Evolutionary conservation across 176 grass and related monocot species (phyloP), one percentile per base, ranked within the genome.

Genomic region (Aegilops sharonensis): DNA sequence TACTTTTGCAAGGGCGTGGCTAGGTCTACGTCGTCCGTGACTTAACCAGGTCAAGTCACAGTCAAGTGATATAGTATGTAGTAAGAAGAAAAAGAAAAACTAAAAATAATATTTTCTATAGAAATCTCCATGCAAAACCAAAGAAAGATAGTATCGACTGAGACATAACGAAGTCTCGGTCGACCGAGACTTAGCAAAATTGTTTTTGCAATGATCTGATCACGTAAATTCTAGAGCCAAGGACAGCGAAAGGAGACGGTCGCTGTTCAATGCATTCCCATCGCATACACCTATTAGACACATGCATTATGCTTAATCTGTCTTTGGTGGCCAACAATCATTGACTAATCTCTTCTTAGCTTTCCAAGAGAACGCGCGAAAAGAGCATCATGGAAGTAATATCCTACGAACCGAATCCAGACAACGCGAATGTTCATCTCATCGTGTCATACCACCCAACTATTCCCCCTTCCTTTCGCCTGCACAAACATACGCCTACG

Each of bases 331-430:
- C 11, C 13, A 48, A 18, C 62, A 23, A 23, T 57, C 79, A 72
- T 90, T 81, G 36, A 86, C 78, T 84, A 81, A 76, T 57, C 80
- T 25, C 17, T 63, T 29, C 11, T 76, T n/a, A 48, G 40, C 48
- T 74, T 29, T 43, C 4, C 36, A 30, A 64, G 13, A 21, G 25
- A 81, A 81, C 5, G 39, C 12, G 72, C 61, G 13, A 81, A 43
- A 61, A 48, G 31, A 77, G 60, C 60, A 35, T 36, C 36, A 13
- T 1, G 42, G 15, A 25, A 73, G 21, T 23, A 43, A 43, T 13
- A 71, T 37, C 73, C 20, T 48, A 61, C 21, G 27, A 21, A 20
- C 25, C 68, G n/a, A 84, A 45, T 45, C 69, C n/a, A 37, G 14
- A 73, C 63, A 54, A 79, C 66, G 5, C 39, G 21, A 66, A 80